Evolutionary conservation across 2,329 filamentous ascomycete species (phyloP), one percentile per base, ranked within the genome.

Genomic region (Rasamsonia emersonii): DNA sequence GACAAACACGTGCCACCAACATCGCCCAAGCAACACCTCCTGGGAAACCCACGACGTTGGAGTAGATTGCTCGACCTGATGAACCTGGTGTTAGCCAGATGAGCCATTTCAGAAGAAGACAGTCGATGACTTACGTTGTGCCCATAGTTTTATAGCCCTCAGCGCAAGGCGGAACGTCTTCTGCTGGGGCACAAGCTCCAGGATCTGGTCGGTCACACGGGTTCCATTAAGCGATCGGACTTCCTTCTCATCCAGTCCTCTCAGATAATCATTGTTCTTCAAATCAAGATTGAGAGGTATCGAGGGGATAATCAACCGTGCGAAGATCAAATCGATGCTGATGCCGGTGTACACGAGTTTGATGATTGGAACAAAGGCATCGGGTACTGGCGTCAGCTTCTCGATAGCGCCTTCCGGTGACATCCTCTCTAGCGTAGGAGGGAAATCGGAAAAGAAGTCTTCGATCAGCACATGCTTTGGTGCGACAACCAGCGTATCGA

Each of bases 1-100:
- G 91, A 58, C 91, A 96, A 24, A 96, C 84, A 42, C 91, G 76
- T 31, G 91, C 91, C 17, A 96, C 88, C 51, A 98, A 73, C 82
- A 98, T 95, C 9, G 89, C 91, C 86, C 89, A 98, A 4, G 91
- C 91, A 24, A 98, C 88, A 61, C 91, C 91, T 47, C 91, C 91
- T 2, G 91, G 91, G 46, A 91, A 98, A 16, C 91, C 91, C 59
- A 94, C 86, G 42, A 96, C 88, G 50, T 95, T 95, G 42, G 86
- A 86, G 54, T 96, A 96, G 28, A 96, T 86, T 15, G 84, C 91
- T 39, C 89, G 82, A 31, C 80, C 64, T 70, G 32, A 4, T 28
- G 11, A 34, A 28, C n/a, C 5, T 6, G 23, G 24, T 18, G 18
- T 23, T 28, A 21, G 13, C 11, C 24, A 50, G 38, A 47, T 42